phyloP scores from a whole-genome alignment of 495 filamentous ascomycete species.

The Massariosphaeria phaeospora region DNA sequence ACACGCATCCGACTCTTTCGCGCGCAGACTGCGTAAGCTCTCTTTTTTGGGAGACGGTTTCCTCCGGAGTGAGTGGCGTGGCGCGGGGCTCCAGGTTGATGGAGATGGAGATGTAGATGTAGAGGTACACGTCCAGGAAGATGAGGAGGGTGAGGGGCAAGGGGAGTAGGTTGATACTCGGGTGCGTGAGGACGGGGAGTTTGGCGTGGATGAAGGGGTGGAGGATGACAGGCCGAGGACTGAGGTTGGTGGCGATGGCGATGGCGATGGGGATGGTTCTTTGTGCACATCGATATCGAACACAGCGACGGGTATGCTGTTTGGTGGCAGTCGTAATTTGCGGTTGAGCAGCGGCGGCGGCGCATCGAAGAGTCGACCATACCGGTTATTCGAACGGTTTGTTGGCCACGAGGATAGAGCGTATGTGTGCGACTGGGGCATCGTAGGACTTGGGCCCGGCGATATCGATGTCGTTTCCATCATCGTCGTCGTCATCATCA shows the following conservation, averaged over 20 bases:
- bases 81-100: background rate
- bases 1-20: slow-evolving; percentile 37
- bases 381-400: no score
- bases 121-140: background rate
- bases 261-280: background rate
- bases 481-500: no score
- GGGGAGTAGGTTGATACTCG: background rate
- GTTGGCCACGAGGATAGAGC: no score
- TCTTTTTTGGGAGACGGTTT: slow-evolving; percentile 30
- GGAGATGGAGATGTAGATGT: slow-evolving; percentile 1
- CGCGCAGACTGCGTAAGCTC: slow-evolving; percentile 35
- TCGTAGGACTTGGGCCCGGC: no score
- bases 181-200: slow-evolving; percentile 1
- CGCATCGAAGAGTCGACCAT: no score
- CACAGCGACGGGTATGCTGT: background rate
- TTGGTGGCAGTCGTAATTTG: background rate
- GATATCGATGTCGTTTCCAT: no score
- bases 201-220: slow-evolving; percentile 5
- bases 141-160: background rate
- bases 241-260: background rate
- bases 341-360: slow-evolving; percentile 13
- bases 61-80: slow-evolving; percentile 24
- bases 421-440: no score
- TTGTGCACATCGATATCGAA: background rate
- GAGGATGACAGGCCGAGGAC: background rate